Conservation (phyloP, 2,329 filamentous ascomycete species). For the Ophiocordyceps camponoti-saundersi region DNA sequence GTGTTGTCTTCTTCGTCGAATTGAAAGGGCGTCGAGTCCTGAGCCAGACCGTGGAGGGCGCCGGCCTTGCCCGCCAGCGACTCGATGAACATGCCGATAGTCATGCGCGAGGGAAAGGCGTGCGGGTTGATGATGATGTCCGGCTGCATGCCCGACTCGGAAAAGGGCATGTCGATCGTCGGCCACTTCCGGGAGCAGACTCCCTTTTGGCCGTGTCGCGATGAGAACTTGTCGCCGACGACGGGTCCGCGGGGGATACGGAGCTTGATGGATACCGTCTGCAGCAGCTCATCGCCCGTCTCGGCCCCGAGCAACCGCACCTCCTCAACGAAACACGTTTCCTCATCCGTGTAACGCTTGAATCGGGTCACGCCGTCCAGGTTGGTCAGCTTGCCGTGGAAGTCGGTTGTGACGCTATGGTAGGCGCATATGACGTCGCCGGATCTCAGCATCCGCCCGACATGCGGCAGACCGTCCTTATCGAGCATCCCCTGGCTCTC, state of each 20-base stretch:
- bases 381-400: conserved; percentile 64
- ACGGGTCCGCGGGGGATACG: conserved; percentile 78
- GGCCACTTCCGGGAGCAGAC: conserved; percentile 95
- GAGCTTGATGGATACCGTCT: conserved; percentile 84
- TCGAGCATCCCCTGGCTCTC: conserved; percentile 60
- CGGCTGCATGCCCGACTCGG: conserved; percentile 88
- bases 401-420: conserved; percentile 73
- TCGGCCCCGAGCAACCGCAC: conserved; percentile 82
- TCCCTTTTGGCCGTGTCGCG: conserved; percentile 95
- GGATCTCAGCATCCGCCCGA: conserved; percentile 62
- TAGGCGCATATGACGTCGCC: conserved; percentile 79
- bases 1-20: conserved; percentile 87
- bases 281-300: conserved; percentile 63
- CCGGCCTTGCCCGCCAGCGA: conserved; percentile 91
- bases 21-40: conserved; percentile 88
- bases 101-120: conserved; percentile 98
- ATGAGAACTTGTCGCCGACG: conserved; percentile 98
- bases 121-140: conserved; percentile 99
- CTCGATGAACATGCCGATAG: conserved; percentile 98
- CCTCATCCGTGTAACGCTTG: conserved; percentile 86
- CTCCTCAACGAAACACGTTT: conserved; percentile 80
- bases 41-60: conserved; percentile 83
- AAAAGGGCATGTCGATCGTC: conserved; percentile 85
- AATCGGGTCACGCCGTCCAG: conserved; percentile 73
- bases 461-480: conserved; percentile 68